Conservation (phyloP, 192 early-diverging fungal genomes). For the Thamnidium elegans region DNA sequence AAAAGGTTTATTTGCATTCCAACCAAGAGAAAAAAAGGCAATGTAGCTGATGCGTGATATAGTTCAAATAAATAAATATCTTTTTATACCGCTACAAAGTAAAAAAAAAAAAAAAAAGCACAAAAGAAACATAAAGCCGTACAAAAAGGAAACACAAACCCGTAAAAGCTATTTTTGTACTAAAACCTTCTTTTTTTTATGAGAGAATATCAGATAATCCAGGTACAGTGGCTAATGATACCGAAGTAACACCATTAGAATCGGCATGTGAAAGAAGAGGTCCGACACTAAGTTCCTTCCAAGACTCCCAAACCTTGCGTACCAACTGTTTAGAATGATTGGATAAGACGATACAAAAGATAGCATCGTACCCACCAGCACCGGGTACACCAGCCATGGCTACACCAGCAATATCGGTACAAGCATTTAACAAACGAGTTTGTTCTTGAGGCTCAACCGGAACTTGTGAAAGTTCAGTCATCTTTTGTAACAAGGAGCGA, state of each 20-base stretch:
- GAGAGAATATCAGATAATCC: conserved; percentile 9
- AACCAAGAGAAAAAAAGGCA: no score
- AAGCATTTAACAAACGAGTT: conserved; percentile 82
- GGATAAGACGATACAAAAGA: conserved; percentile 80
- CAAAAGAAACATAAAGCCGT: no score
- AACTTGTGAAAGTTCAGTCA: conserved; percentile 72
- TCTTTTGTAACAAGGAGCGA: conserved; percentile 65
- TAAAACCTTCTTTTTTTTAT: background rate
- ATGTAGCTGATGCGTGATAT: no score
- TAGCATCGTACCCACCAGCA: conserved; percentile 97
- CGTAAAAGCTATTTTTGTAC: no score
- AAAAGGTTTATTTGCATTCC: no score
- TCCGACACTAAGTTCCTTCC: conserved; percentile 76
- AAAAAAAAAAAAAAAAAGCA: no score
- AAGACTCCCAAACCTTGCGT: conserved; percentile 60
- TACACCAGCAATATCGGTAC: conserved; percentile 74
- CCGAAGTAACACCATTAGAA: conserved; percentile 49
- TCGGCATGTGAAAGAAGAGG: conserved; percentile 75
- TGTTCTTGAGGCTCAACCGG: conserved; percentile 91
- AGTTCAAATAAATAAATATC: no score
- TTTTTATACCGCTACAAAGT: no score
- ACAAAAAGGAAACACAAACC: no score
- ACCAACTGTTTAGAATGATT: conserved; percentile 48
- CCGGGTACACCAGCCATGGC: conserved; percentile 95
- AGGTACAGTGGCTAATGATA: conserved; percentile 27